These are phyloP conservation scores for Borealophlyctis nickersoniae DNA, from an alignment of 192 early-diverging fungal genomes.

Conservation along the genomic window DNA sequence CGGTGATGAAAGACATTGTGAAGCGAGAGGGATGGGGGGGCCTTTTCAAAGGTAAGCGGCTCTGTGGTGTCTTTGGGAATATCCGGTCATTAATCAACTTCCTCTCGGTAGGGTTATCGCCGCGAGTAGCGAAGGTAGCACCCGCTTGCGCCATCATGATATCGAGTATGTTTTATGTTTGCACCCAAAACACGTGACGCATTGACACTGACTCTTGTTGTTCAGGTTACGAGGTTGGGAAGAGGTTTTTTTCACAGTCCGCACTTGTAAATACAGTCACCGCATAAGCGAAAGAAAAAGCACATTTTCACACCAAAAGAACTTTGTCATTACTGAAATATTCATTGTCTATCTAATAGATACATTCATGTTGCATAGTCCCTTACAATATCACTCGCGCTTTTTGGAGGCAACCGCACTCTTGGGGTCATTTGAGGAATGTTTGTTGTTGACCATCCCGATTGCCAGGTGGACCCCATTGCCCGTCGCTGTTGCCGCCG, in stretches of 20 bases:
- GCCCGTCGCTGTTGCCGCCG: not conserved
- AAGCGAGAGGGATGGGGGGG: slow-evolving; percentile 26
- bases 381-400: no score
- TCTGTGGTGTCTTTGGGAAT: slow-evolving; percentile 11
- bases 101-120: slow-evolving; percentile 60
- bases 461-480: no score
- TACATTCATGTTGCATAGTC: no score
- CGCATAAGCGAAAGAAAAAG: no score
- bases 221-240: slow-evolving; percentile 47
- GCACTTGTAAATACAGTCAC: no score
- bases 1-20: slow-evolving; percentile 28
- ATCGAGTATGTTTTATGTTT: slow-evolving; percentile 38
- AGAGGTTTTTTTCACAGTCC: slow-evolving; percentile 45
- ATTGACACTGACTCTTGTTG: not conserved
- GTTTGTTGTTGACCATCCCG: no score
- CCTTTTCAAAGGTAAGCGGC: slow-evolving; percentile 27
- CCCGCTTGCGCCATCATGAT: slow-evolving; percentile 97
- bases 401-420: no score
- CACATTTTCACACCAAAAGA: no score
- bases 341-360: no score
- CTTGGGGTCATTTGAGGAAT: no score
- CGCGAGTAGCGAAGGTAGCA: slow-evolving; percentile 83
- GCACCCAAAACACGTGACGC: not conserved
- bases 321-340: no score
- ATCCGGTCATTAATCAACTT: no score